Evolutionary conservation across 345 rosid genomes (phyloP), one percentile per base, ranked within the genome.

Genomic region (Durio zibethinus): DNA sequence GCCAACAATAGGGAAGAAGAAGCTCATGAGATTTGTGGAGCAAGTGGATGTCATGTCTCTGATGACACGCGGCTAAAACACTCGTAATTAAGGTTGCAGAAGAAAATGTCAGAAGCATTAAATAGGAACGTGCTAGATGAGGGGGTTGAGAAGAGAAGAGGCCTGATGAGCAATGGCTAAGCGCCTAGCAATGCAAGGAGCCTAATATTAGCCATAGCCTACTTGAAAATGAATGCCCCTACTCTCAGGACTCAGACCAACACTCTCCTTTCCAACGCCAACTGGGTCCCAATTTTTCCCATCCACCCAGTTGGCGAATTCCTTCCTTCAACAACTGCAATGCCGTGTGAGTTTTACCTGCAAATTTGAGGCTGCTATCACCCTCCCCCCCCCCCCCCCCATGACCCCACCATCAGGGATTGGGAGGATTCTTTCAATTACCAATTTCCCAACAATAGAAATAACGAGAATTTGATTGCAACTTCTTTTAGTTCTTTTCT

Each of bases 81-180:
- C 23, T 65, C 65, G 8, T 50, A 54, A 23, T 14, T 36, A 62
- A 38, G 35, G 82, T 33, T 57, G 71, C n/a, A 25, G 54, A 73
- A 43, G 74, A 57, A 36, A 72, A 56, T 23, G 25, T 35, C 74
- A 77, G 42, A 64, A n/a, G 66, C 82, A 78, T 75, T 82, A 33
- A 81, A 35, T 71, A 23, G 12, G 20, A 75, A 75, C 75, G 62
- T 63, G 69, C 23, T 31, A 7, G 31, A 50, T 9, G 60, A 31
- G n/a, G 5, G 40, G 21, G 20, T 5, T 1, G 3, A 27, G 48
- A n/a, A 38, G 6, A 21, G 21, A 52, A n/a, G 64, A 14, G 43
- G 47, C 7, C 29, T 36, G 38, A 38, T 20, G 25, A n/a, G 25
- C 57, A 15, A 45, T 45, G 1, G 35, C 74, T 16, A 52, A 50